Evolutionary conservation across 2,329 filamentous ascomycete genomes (phyloP), one percentile per base, ranked within the genome.

Genomic region (Catunica adiposa): DNA sequence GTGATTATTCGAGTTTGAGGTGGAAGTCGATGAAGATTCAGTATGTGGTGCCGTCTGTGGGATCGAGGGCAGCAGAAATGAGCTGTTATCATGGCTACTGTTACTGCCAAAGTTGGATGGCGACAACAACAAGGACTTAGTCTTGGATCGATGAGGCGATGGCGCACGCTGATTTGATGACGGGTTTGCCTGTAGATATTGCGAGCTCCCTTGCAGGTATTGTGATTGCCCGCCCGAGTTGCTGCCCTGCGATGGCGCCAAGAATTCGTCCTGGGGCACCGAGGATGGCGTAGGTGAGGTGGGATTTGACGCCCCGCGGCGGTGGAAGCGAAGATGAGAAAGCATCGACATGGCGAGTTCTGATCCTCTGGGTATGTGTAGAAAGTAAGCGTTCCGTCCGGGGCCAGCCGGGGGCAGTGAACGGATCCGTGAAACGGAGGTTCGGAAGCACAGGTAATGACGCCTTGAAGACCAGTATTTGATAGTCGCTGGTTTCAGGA

Each of bases 281-380:
- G 47, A 42, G 69, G 63, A 56, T 71, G 72, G 56, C 25, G 70
- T 64, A 3, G 77, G 76, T 34, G 77, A 78, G 23, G 72, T 69
- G 59, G 77, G 76, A 67, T 73, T 77, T 56, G 76, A 79, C 61
- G 72, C 71, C 51, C 70, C 75, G 62, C 76, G 74, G 62, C 77
- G 74, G 62, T 79, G 77, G 66, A 80, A 79, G 62, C 76, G 75
- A 51, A 79, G 70, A 66, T 75, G 72, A 61, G 73, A 75, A 54
- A 76, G 68, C 74, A 77, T 76, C 7, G 54, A 52, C 54, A 56
- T 56, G 34, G 48, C 22, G 11, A 11, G 5, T 34, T 5, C 5
- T 34, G 29, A 5, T 34, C 29, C 11, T 34, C 29, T 5, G 11
- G 29, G 29, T 11, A n/a, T n/a, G n/a, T n/a, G n/a, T n/a, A n/a